Evolutionary conservation across 2,329 filamentous ascomycete genomes (phyloP), one percentile per base, ranked within the genome.

Genomic region (Plenodomus biglobosus): DNA sequence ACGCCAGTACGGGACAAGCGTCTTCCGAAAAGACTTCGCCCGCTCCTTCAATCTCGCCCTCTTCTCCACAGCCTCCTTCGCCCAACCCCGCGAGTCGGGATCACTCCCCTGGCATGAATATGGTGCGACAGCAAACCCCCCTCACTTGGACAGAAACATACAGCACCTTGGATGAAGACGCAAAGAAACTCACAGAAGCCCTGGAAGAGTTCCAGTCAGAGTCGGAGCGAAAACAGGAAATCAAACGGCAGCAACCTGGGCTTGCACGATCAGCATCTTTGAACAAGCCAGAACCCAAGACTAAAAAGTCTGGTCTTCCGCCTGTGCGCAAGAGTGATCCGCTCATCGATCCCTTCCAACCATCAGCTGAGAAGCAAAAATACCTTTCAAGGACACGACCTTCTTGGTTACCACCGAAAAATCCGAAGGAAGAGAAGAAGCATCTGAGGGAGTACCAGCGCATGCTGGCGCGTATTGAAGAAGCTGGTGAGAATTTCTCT

Each of bases 341-440:
- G 56, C 89, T 92, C 81, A 90, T 92, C 52, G 89, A 94, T 62
- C 89, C 89, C 3, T 76, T 94, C 30, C 89, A 89, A 15, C 84
- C 92, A 21, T 92, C 88, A 38, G 91, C 89, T 69, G 89, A 94
- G 72, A 94, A 94, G 69, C 88, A 92, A 64, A 88, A 88, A 2
- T 88, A 92, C 1, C 77, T 94, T 18, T 90, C 87, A 19, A 80
- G 90, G 16, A 94, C 64, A 1, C 80, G 89, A 32, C 89, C 89
- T 0, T 91, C 87, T 1, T 94, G 90, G 90, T 76, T 94, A 2
- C 89, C 90, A 1, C 89, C 89, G 1, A 94, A 94, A 73, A 85
- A 94, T 57, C 92, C 90, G 1, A 88, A 88, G 44, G 94, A 99
- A 71, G 94, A 99, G 75, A 88, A 84, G 68, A 86, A 86, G 58